Evolutionary conservation across 805 yeast species (phyloP), one percentile per base, ranked within the genome.

Genomic region (Suhomyces pyralidae): DNA sequence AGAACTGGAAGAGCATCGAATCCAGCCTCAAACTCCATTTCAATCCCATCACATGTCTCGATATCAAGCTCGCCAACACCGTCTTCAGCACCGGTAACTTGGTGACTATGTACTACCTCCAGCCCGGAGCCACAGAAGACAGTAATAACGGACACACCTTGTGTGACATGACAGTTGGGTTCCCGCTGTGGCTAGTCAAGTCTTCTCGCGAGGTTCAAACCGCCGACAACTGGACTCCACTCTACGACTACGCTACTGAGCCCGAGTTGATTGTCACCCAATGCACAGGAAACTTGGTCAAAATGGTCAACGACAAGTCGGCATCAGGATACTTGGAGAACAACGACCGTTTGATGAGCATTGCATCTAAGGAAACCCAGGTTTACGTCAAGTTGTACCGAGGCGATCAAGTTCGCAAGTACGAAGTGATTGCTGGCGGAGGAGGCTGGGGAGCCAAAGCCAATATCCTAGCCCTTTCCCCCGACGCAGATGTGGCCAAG

Each of bases 361-460:
- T 73, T 3, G 72, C 66, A 8, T 71, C 79, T 24, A 78, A 76
- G 51, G 80, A 76, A 20, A 73, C 80, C 5, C 67, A 71, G 54
- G 77, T 77, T 1, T 76, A 64, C 53, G 77, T 70, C 7, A 70
- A 70, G 52, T 32, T 76, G 12, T 58, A 56, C 50, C 53, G 59
- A 24, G 54, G 43, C 17, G 54, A 51, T 6, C 48, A 50, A 2
- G 49, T 55, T 14, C 55, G 60, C 50, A 55, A 51, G 38, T 79
- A 70, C 63, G 79, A 81, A 60, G 83, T 86, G 19, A 74, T 83
- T 34, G 91, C 89, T 5, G 91, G 91, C 3, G 91, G 91, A 2
- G 86, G 90, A 2, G 84, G 85, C 2, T 86, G 90, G 90, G 88
- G 90, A 1, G 81, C 84, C 26, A 80, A 85, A 51, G 83, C 87